A percentile compares a stretch with the other conserved stretches of the same genome.
Evolutionary conservation across 306 rosid species (phyloP).

Genomic region (Spatholobus suberectus): DNA sequence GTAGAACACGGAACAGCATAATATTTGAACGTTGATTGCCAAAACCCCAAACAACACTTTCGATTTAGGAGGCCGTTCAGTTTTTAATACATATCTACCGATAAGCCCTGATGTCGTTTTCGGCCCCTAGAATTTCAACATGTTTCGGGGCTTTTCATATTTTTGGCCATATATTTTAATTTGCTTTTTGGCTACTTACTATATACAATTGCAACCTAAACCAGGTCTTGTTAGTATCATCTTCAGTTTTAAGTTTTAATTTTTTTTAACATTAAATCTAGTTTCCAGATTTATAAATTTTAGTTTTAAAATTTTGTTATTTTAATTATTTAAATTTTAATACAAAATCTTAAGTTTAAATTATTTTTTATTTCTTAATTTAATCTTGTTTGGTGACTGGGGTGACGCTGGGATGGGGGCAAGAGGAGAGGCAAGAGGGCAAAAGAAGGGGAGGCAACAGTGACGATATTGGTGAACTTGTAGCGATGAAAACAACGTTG

Average conservation of each 20-base stretch:
- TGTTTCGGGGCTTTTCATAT: neutral
- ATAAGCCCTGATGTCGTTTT: neutral
- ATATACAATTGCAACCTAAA: neutral
- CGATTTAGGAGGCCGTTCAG: neutral
- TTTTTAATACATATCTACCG: neutral
- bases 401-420: neutral
- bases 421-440: neutral
- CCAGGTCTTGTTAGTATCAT: neutral
- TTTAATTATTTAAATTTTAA: neutral
- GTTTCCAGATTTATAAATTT: neutral
- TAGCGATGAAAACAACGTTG: neutral
- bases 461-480: neutral
- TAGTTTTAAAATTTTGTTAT: neutral
- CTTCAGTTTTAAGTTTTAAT: neutral
- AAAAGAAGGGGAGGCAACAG: neutral
- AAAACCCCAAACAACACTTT: neutral
- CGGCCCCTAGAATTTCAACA: neutral
- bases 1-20: neutral
- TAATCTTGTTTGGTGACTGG: neutral
- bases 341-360: neutral
- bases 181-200: neutral
- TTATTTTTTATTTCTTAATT: neutral
- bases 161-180: neutral
- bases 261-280: neutral
- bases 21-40: neutral